Base-by-base conservation (phyloP, 2,329 filamentous ascomycete species). In the Raffaelea deltoideospora region DNA sequence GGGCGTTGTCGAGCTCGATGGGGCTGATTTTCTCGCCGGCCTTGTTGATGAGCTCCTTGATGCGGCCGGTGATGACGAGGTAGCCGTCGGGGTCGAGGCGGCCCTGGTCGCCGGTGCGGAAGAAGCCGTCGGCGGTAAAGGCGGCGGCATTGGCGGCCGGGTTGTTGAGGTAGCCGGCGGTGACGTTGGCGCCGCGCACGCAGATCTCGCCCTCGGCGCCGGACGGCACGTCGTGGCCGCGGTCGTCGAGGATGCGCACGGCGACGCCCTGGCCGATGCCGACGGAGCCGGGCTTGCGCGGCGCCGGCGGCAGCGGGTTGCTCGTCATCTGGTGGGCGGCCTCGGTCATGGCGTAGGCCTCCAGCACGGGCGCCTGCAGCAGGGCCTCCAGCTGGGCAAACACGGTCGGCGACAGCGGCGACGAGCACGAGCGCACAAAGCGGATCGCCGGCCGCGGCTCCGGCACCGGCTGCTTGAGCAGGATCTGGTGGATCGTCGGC, bases 271-370 rank as follows among this genome's bases (percentile, higher is more conserved):
- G 83, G 4, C 82, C 83, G 22, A 90, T 52, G 14, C 85, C 85
- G 3, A 92, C 85, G 33, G 77, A 84, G 34, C 85, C 85, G 0
- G 85, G 83, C 61, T 81, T 78, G 48, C 82, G 73, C 58, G 80
- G 76, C 15, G 64, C 76, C 0, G 73, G 71, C 3, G 82, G 81
- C 0, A 80, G 63, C 17, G 75, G 76, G 59, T 79, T 81, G 20
- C 78, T 83, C 1, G 81, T 84, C 78, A 87, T 86, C 55, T 86
- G 81, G 51, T 87, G 81, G 5, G 85, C 75, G 7, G 83, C 85
- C 61, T 92, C 85, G 29, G 85, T 92, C 85, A 93, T 93, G 45
- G 85, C 85, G 50, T 92, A 92, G 10, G 85, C 85, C 60, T 92
- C 85, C 15, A 93, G 67, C 0, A 93, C 85, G 0, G 85, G 84